Conservation (phyloP, 257 asterid genomes). For the Petrea volubilis region DNA sequence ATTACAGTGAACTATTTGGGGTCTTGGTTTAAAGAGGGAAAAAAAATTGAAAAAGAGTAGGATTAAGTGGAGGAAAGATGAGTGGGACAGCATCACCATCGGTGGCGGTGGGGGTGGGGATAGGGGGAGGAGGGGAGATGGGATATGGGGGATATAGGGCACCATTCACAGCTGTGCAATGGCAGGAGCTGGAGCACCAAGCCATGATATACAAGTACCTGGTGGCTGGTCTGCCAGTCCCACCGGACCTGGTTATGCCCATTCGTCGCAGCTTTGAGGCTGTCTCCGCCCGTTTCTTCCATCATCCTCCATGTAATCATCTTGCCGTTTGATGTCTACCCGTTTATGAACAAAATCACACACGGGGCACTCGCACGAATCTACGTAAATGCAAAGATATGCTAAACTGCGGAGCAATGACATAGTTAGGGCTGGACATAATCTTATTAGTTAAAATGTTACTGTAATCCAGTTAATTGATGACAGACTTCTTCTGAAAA, state of each 20-base stretch:
- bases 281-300: slow-evolving; percentile 72
- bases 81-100: slow-evolving; percentile 62
- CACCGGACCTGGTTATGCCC: slow-evolving; percentile 87
- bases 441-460: slow-evolving; percentile 3
- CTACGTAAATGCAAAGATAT: neutral
- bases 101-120: slow-evolving; percentile 45
- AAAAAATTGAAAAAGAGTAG: neutral
- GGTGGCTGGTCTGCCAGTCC: slow-evolving; percentile 83
- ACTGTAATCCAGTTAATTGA: neutral
- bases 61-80: slow-evolving; percentile 36
- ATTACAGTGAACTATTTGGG: slow-evolving; percentile 13
- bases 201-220: slow-evolving; percentile 95
- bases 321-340: slow-evolving; percentile 11
- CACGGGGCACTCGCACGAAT: no score
- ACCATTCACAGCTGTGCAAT: slow-evolving; percentile 86
- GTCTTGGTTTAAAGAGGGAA: slow-evolving; percentile 30
- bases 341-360: no score
- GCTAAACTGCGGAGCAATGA: neutral
- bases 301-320: slow-evolving; percentile 68
- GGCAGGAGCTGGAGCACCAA: slow-evolving; percentile 99
- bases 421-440: neutral
- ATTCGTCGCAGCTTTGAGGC: slow-evolving; percentile 90
- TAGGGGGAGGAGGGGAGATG: slow-evolving; percentile 51
- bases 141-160: slow-evolving; percentile 66
- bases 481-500: neutral